Evolutionary conservation across 2,329 filamentous ascomycete species (phyloP).

Genomic region (Fusarium circinatum): DNA sequence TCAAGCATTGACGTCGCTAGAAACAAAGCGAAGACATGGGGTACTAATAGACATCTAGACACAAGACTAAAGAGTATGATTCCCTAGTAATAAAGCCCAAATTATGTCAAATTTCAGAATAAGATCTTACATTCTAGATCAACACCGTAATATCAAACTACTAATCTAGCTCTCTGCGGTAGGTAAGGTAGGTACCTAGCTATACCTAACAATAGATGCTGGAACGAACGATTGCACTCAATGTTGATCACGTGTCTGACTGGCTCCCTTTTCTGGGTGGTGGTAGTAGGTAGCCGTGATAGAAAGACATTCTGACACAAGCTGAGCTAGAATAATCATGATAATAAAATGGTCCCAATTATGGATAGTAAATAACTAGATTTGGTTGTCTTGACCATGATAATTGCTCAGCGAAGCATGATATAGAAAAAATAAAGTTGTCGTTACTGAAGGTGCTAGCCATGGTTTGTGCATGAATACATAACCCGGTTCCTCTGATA

Average conservation of each 20-base stretch:
- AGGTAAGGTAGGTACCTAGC: background rate
- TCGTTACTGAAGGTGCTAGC: slow-evolving; percentile 22
- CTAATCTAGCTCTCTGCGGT: background rate
- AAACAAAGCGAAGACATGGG: background rate
- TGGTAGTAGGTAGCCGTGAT: slow-evolving; percentile 31
- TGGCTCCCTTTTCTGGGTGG: no score
- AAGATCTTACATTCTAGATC: background rate
- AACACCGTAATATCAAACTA: background rate
- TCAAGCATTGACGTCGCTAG: background rate
- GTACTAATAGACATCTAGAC: background rate
- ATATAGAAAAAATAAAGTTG: slow-evolving; percentile 9
- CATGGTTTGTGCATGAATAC: slow-evolving; percentile 28
- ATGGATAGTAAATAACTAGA: slow-evolving; percentile 5
- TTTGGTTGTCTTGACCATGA: background rate
- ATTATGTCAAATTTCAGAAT: background rate
- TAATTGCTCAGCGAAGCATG: slow-evolving; percentile 13
- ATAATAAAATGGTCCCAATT: slow-evolving; percentile 5
- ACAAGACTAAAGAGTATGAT: background rate
- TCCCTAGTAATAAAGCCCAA: background rate
- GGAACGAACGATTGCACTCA: background rate
- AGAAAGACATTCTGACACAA: slow-evolving; percentile 44
- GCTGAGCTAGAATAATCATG: slow-evolving; percentile 18
- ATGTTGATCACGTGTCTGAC: slow-evolving; percentile 10
- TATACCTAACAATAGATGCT: background rate
- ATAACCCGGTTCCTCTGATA: slow-evolving; percentile 36